Evolutionary conservation across 331 rosid genomes (phyloP), one percentile per base, ranked within the genome.

Genomic region (Pyracantha coccinea): DNA sequence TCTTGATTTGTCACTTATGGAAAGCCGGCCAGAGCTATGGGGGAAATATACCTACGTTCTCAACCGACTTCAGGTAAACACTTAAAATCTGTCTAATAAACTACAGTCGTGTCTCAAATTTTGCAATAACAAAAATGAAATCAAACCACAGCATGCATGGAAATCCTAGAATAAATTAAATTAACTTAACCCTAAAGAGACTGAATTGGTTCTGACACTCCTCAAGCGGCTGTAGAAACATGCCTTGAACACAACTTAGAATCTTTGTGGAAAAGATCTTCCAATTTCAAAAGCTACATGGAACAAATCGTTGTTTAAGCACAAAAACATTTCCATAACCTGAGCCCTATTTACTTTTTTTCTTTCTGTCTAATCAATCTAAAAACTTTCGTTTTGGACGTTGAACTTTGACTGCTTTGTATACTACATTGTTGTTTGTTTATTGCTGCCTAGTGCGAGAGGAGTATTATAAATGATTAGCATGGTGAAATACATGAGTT

Each of bases 21-120:
- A 95, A 81, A 95, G 99, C 80, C 91, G 99, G 57, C 99, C 99
- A 69, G 96, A 92, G 87, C 90, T 95, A 33, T 92, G 97, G 99
- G 99, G 99, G 17, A 92, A 90, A 82, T 92, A 95, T 71, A 95
- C 99, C 7, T 95, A 81, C 9, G 93, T 92, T 5, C 97, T 95
- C 77, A 95, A 92, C 82, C 93, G 92, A 65, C 97, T 95, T 79
- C 99, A 95, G 99, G 99, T 95, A 87, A 75, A 50, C 73, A 27
- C 8, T 13, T 14, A 44, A 70, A 52, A 58, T n/a, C 73, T 58
- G 19, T 70, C 60, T 52, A 17, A 67, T 28, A 63, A 31, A 21
- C 9, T 32, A 64, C 27, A 8, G 21, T 17, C 4, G n/a, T 72
- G 73, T 31, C 33, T 17, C 66, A 58, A 19, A 38, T 71, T 31